Base-by-base conservation (phyloP, 2,329 filamentous ascomycete species). In the Calonectria pauciramosa region DNA sequence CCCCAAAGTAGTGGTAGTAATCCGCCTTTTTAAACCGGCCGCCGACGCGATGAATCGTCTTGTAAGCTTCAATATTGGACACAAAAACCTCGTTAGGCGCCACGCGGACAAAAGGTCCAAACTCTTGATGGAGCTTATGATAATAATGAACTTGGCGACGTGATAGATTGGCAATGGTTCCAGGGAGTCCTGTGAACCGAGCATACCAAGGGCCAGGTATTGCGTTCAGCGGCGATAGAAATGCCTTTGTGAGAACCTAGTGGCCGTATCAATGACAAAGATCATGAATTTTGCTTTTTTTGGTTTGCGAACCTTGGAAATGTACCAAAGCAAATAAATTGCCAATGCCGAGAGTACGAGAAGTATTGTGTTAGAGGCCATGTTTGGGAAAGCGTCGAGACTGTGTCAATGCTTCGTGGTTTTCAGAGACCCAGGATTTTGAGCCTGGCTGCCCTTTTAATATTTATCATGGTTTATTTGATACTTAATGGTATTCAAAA, bases 1-100 rank as follows among this genome's bases (percentile, higher is more conserved):
- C 54, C 11, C 54, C 54, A 59, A 59, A 59, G 16, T 59, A 59
- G n/a, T 59, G 54, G n/a, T 59, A 59, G 11, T 23, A 59, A 59
- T 59, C 54, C 2, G 54, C 32, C 32, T 59, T 59, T 34, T 59
- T 59, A 30, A 59, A 59, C n/a, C n/a, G 32, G 6, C 54, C n/a
- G 26, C 54, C 54, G 18, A 59, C 54, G 26, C 54, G 54, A 59
- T 59, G 54, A n/a, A 59, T 59, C 16, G 20, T 36, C 32, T 59
- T 59, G 10, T 59, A 38, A 26, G 54, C 54, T 16, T 59, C 54
- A 7, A 59, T 26, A 23, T 36, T 36, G 9, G 54, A 59, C 14
- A 59, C 54, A 36, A 59, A 59, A n/a, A 59, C 54, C 13, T 59
- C 54, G 7, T 59, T 59, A 11, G 54, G 54, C 8, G 54, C 34